Conservation (phyloP, 2,329 filamentous ascomycete species). For the Colletotrichum viniferum region DNA sequence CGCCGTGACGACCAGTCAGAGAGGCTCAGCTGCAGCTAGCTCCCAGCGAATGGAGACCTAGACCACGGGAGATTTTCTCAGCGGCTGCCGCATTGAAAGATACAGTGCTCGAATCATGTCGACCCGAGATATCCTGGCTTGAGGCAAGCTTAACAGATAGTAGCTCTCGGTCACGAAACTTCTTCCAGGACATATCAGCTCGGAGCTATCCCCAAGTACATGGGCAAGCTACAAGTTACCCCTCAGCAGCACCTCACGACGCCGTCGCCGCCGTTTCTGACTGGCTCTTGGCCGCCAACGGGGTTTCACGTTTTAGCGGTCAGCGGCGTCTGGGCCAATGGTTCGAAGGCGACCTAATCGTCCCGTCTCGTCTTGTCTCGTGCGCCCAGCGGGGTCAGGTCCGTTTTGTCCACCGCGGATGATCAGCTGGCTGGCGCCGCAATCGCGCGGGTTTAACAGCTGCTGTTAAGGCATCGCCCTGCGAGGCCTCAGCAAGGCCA, state of each 20-base stretch:
- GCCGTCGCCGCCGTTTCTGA: neutral
- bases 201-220: neutral
- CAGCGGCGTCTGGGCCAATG: conserved; percentile 18
- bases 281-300: conserved; percentile 12
- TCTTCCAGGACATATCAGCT: neutral
- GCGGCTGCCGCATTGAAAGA: neutral
- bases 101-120: conserved; percentile 12
- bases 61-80: neutral
- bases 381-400: conserved; percentile 11
- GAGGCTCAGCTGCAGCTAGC: conserved; percentile 1
- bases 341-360: conserved; percentile 5
- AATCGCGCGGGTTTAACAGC: conserved; percentile 9
- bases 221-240: neutral
- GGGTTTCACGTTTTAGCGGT: conserved; percentile 23
- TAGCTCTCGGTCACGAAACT: neutral
- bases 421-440: conserved; percentile 22
- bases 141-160: neutral
- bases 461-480: conserved; percentile 7
- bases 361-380: conserved; percentile 17
- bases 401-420: conserved; percentile 21
- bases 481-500: conserved; percentile 2
- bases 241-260: neutral
- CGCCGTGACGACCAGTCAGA: neutral
- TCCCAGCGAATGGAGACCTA: neutral
- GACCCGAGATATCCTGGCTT: neutral